A percentile compares a stretch with the other conserved stretches of the same genome.
phyloP scores from a whole-genome alignment of 2,329 filamentous ascomycete species.

The Byssothecium circinans region DNA sequence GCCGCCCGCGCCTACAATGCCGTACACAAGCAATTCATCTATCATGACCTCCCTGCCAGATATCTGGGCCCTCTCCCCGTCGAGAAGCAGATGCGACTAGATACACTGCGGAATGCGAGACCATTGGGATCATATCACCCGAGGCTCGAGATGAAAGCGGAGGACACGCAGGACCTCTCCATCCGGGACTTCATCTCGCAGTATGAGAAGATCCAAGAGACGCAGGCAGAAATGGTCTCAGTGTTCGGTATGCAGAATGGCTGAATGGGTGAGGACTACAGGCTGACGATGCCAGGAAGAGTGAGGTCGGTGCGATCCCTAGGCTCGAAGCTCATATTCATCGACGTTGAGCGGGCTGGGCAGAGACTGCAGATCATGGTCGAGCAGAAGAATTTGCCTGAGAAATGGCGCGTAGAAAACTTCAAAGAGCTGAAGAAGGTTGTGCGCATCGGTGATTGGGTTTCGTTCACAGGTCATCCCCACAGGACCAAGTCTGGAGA shows the following conservation, averaged over 20 bases:
- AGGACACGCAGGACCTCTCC: slow-evolving; percentile 20
- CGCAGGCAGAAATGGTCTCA: slow-evolving; percentile 31
- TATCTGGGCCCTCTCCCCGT: slow-evolving; percentile 45
- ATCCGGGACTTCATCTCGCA: slow-evolving; percentile 34
- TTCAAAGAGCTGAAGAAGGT: slow-evolving; percentile 66
- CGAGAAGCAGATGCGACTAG: slow-evolving; percentile 55
- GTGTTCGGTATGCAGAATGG: slow-evolving; percentile 37
- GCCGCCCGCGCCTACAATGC: slow-evolving; percentile 56
- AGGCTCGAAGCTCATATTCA: slow-evolving; percentile 79
- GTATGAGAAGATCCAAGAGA: slow-evolving; percentile 31
- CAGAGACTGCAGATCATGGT: slow-evolving; percentile 75
- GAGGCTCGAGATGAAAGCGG: slow-evolving; percentile 38
- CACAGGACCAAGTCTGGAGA: slow-evolving; percentile 72
- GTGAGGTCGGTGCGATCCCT: slow-evolving; percentile 70
- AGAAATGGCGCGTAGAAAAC: slow-evolving; percentile 43
- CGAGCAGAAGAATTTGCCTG: slow-evolving; percentile 59
- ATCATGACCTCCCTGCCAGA: slow-evolving; percentile 19
- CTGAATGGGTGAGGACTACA: not conserved
- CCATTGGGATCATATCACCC: slow-evolving; percentile 60
- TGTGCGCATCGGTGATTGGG: slow-evolving; percentile 78
- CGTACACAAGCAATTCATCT: slow-evolving; percentile 36
- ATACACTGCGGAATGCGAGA: slow-evolving; percentile 55
- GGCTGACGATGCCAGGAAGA: slow-evolving; percentile 62
- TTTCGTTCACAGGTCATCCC: slow-evolving; percentile 72
- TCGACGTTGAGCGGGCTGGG: slow-evolving; percentile 76